Conservation (phyloP, 2,329 filamentous ascomycete species). For the Aspergillus aculeatus region DNA sequence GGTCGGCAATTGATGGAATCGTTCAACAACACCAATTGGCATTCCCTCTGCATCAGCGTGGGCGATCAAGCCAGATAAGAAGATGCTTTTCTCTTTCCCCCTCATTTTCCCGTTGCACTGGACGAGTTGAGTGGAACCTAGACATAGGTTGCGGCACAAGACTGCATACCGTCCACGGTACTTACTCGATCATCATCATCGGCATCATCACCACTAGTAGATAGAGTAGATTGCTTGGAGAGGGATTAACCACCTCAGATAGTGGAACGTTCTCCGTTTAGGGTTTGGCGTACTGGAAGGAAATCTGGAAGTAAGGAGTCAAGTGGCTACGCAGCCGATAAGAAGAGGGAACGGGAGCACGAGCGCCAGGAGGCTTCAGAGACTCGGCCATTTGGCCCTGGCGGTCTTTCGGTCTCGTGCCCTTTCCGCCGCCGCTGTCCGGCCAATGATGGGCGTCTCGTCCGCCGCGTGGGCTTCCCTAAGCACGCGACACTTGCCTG, state of each 20-base stretch:
- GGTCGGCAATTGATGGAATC: not conserved
- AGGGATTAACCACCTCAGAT: not conserved
- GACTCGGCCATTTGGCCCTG: slow-evolving; percentile 24
- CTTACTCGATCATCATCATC: too few species aligned
- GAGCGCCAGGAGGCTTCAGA: slow-evolving; percentile 12
- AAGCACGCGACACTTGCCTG: slow-evolving; percentile 38
- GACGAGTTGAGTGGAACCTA: not conserved
- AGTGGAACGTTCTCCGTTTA: too few species aligned
- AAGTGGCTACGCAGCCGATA: slow-evolving; percentile 7
- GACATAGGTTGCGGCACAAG: not conserved
- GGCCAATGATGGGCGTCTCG: slow-evolving; percentile 27
- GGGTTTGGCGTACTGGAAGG: too few species aligned
- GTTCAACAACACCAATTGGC: slow-evolving; percentile 1
- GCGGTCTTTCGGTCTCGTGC: slow-evolving; percentile 27
- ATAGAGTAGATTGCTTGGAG: not conserved
- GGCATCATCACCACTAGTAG: too few species aligned
- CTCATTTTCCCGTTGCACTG: not conserved
- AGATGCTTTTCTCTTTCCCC: not conserved
- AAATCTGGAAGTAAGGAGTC: too few species aligned
- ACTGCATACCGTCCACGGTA: not conserved
- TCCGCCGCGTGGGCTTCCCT: slow-evolving; percentile 30
- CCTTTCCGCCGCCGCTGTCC: slow-evolving; percentile 14
- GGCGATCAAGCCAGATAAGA: not conserved
- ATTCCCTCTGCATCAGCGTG: not conserved
- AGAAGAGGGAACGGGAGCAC: slow-evolving; percentile 19